These are phyloP conservation scores for Debaryomycetaceae sp. DNA, from an alignment of 1,139 yeast genomes.

Conservation along the genomic window DNA sequence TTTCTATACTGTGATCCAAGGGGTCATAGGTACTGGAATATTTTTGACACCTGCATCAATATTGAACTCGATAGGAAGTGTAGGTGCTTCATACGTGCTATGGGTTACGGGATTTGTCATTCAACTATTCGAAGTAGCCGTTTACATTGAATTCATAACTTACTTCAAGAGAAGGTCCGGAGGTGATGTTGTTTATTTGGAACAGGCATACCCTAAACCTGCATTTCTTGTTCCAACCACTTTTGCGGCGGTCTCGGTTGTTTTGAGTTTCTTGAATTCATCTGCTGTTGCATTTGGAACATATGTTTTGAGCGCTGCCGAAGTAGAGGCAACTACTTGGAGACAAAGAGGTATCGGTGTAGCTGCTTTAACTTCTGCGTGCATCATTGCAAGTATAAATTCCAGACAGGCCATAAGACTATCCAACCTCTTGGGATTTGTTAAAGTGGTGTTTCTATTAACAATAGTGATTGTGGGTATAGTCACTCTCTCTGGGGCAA, in stretches of 20 bases:
- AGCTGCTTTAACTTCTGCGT: slow-evolving; percentile 29
- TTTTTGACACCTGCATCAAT: slow-evolving; percentile 37
- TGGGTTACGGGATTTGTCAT: slow-evolving; percentile 40
- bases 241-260: slow-evolving; percentile 39
- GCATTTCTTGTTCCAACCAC: slow-evolving; percentile 37
- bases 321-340: slow-evolving; percentile 32
- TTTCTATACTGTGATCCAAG: slow-evolving; percentile 33
- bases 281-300: slow-evolving; percentile 42
- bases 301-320: slow-evolving; percentile 37
- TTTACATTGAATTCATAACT: slow-evolving; percentile 38
- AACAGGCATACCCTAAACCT: slow-evolving; percentile 41
- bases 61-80: slow-evolving; percentile 30
- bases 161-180: slow-evolving; percentile 37
- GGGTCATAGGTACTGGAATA: slow-evolving; percentile 46
- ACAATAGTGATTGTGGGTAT: slow-evolving; percentile 35
- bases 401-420: slow-evolving; percentile 31
- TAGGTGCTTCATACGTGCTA: slow-evolving; percentile 40
- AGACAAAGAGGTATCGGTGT: slow-evolving; percentile 41
- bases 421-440: slow-evolving; percentile 34
- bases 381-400: slow-evolving; percentile 22
- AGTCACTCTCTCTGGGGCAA: slow-evolving; percentile 38
- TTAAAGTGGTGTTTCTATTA: slow-evolving; percentile 33
- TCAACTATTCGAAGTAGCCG: slow-evolving; percentile 29
- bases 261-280: slow-evolving; percentile 37
- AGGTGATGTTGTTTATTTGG: slow-evolving; percentile 43